Evolutionary conservation across 768 basidiomycete genomes (phyloP).

Genomic region (Dioszegia aurantiaca): DNA sequence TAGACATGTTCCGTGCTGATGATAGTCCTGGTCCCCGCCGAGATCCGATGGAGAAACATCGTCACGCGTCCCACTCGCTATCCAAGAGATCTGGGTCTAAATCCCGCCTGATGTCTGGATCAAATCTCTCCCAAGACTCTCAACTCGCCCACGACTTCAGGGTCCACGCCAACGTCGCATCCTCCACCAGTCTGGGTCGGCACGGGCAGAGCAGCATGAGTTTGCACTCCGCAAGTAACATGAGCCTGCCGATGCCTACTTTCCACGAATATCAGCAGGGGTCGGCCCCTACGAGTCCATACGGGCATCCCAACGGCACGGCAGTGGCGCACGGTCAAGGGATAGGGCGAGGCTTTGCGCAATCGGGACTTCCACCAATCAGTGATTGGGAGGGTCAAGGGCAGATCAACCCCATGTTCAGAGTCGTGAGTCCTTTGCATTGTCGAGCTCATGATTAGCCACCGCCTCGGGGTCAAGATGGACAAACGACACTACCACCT

Average conservation of each 20-base stretch:
- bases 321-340: conserved; percentile 44
- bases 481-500: conserved; percentile 46
- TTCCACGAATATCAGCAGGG: conserved; percentile 19
- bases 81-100: conserved; percentile 24
- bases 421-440: conserved; percentile 36
- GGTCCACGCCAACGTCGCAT: conserved; percentile 41
- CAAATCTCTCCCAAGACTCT: conserved; percentile 48
- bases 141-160: conserved; percentile 52
- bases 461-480: conserved; percentile 16
- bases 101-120: conserved; percentile 33
- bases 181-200: conserved; percentile 32
- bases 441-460: conserved; percentile 21
- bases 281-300: conserved; percentile 48
- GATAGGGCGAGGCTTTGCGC: conserved; percentile 30
- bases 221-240: conserved; percentile 12
- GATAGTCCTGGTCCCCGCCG: conserved; percentile 12
- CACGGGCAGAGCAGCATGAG: conserved; percentile 25
- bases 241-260: conserved; percentile 7
- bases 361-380: conserved; percentile 32
- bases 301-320: conserved; percentile 46
- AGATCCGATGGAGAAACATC: conserved; percentile 24
- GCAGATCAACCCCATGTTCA: conserved; percentile 48
- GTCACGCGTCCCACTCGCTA: conserved; percentile 35
- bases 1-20: not conserved
- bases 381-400: conserved; percentile 34